These are phyloP conservation scores for Lophium mytilinum DNA, from an alignment of 495 filamentous ascomycete genomes.

Conservation along the genomic window DNA sequence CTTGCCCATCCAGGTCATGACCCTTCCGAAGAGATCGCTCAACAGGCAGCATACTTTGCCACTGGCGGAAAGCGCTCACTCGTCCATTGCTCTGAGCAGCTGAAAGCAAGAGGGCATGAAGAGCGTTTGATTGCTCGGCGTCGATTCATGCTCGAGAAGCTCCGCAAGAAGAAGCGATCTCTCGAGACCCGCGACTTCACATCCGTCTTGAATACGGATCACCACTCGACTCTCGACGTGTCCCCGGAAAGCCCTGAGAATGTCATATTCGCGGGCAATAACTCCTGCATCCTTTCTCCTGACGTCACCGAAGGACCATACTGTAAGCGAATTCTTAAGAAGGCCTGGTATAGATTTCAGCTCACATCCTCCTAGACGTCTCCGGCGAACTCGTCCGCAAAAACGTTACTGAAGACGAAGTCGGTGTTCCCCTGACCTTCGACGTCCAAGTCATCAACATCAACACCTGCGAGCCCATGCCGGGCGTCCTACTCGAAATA, in stretches of 20 bases:
- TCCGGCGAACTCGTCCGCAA: slow-evolving; percentile 42
- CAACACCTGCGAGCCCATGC: slow-evolving; percentile 48
- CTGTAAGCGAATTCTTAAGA: slow-evolving; percentile 4
- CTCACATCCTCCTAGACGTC: slow-evolving; percentile 12
- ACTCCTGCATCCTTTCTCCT: slow-evolving; percentile 18
- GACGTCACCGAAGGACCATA: slow-evolving; percentile 26
- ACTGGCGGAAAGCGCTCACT: slow-evolving; percentile 2
- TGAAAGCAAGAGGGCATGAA: slow-evolving; percentile 9
- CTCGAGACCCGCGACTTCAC: slow-evolving; percentile 9
- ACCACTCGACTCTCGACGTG: slow-evolving; percentile 6
- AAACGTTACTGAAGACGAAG: slow-evolving; percentile 45
- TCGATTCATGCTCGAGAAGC: background rate
- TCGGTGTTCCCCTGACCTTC: slow-evolving; percentile 48
- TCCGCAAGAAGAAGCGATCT: slow-evolving; percentile 6
- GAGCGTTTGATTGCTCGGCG: slow-evolving; percentile 11
- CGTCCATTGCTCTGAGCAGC: slow-evolving; percentile 4
- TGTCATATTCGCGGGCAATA: slow-evolving; percentile 12
- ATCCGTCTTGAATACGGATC: slow-evolving; percentile 3
- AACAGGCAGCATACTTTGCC: slow-evolving; percentile 6
- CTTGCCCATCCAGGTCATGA: slow-evolving; percentile 18
- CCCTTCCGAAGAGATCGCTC: slow-evolving; percentile 4
- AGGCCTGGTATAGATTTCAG: background rate
- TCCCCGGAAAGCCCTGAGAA: slow-evolving; percentile 1
- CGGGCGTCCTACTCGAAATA: slow-evolving; percentile 48
- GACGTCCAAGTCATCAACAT: slow-evolving; percentile 55